phyloP scores from a whole-genome alignment of 352 stramenopile genomes.

The Pythium rishiriense region DNA sequence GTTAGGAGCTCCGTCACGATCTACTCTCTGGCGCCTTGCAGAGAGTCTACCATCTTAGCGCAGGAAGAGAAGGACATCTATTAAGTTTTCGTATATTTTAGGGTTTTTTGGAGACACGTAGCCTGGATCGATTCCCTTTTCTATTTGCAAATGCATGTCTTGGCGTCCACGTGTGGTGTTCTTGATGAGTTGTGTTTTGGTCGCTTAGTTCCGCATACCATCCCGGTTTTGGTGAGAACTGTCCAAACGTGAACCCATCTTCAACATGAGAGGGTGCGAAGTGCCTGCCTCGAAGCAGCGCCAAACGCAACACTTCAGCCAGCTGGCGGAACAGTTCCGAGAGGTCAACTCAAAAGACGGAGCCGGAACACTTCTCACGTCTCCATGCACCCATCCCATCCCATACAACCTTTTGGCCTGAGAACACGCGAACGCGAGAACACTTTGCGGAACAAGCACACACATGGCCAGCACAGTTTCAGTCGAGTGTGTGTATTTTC shows the following conservation, averaged over 20 bases:
- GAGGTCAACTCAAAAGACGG: neutral
- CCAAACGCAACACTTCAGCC: conserved; percentile 5
- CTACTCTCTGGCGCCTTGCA: neutral
- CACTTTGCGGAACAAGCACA: conserved; percentile 14
- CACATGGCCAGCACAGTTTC: too few species aligned
- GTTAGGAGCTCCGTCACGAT: neutral
- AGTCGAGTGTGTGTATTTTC: too few species aligned
- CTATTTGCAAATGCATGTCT: neutral
- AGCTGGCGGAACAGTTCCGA: conserved; percentile 23
- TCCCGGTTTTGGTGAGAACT: neutral
- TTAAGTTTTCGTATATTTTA: conserved; percentile 39
- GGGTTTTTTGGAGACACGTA: conserved; percentile 16
- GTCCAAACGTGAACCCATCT: conserved; percentile 21
- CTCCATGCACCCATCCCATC: neutral
- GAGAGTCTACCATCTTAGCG: conserved; percentile 26
- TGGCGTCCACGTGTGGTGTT: too few species aligned
- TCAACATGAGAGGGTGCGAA: neutral
- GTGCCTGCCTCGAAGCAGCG: neutral
- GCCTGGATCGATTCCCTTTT: neutral
- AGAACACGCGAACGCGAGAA: conserved; percentile 12
- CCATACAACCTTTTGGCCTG: neutral
- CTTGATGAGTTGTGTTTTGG: too few species aligned
- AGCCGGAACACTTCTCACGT: conserved; percentile 1
- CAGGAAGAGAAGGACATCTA: conserved; percentile 27
- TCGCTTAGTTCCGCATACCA: neutral